These are phyloP conservation scores for Crithidia bombi DNA, from an alignment of 208 protist genomes.

Conservation along the genomic window DNA sequence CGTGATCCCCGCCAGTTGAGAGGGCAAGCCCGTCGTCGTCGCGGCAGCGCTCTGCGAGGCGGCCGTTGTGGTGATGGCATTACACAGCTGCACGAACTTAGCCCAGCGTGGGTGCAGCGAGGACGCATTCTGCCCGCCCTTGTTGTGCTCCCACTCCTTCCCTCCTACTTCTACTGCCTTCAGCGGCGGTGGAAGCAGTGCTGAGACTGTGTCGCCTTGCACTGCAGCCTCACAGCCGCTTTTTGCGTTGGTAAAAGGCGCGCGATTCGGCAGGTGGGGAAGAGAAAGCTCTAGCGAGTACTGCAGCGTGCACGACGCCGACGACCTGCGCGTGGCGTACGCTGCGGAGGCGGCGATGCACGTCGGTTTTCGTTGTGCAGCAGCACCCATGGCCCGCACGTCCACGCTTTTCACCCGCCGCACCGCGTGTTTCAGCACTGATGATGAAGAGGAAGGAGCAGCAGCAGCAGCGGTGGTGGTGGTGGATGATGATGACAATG, in stretches of 20 bases:
- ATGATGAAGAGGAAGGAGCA: background rate
- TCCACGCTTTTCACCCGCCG: background rate
- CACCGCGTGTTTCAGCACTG: background rate
- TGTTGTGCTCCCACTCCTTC: background rate
- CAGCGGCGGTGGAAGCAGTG: background rate
- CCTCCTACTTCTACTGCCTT: no score
- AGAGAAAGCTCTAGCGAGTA: constrained; percentile 30
- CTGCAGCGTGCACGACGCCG: background rate
- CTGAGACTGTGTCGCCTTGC: background rate
- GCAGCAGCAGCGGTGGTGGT: background rate
- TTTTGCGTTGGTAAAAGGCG: constrained; percentile 7
- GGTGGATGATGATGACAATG: background rate
- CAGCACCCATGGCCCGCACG: background rate
- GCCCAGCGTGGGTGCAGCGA: constrained; percentile 12
- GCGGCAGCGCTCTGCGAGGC: background rate
- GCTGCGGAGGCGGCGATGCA: no score
- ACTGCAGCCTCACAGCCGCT: background rate
- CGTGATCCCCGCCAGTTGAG: constrained; percentile 7
- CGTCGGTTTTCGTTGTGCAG: no score
- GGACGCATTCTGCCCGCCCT: no score
- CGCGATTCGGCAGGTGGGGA: constrained; percentile 20
- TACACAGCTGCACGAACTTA: constrained; percentile 16
- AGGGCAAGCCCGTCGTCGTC: background rate
- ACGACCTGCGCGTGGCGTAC: background rate
- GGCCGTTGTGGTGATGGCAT: background rate